Evolutionary conservation across 1,139 yeast species (phyloP), one percentile per base, ranked within the genome.

Genomic region (Lipomyces yarrowii): DNA sequence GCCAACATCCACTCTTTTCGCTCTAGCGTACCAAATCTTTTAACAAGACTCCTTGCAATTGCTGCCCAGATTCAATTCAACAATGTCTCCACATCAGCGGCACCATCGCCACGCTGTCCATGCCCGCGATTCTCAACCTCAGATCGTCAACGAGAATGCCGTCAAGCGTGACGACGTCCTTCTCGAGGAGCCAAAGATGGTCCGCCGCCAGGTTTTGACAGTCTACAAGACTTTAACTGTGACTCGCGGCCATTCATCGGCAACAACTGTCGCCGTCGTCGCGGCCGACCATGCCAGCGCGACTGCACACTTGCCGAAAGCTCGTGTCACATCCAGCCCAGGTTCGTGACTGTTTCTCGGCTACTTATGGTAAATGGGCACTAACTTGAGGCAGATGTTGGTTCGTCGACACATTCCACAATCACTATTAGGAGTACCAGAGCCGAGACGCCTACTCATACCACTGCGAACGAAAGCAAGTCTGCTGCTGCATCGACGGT

Each of bases 151-250:
- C 48, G 39, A 35, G 33, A 11, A 39, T 53, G 56, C 52, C 32
- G 57, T 46, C 21, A 26, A 54, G 21, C 54, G 32, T n/a, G 46
- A 21, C 53, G 33, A 35, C 33, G 18, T 11, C 51, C 23, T n/a
- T 55, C 35, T 35, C 46, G 32, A 62, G 57, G 54, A 46, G 11
- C 35, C 52, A 11, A 32, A 64, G 18, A 21, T 63, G 51, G 64
- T 60, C 37, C 64, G 64, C 7, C 60, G 69, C 42, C 67, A 64
- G 56, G 62, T 65, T 23, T 62, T 65, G 48, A 65, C 69, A 8
- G 56, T 64, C 39, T 64, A 56, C 55, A 61, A 57, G 52, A 65
- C 69, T 0, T 52, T 64, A 35, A 65, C 69, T 39, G 64, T 65
- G 37, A 65, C 69, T 18, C 57, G 46, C 13, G 55, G 48, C 1